phyloP scores from a whole-genome alignment of 371 early-diverging fungal genomes.

The Coemansia sp. region DNA sequence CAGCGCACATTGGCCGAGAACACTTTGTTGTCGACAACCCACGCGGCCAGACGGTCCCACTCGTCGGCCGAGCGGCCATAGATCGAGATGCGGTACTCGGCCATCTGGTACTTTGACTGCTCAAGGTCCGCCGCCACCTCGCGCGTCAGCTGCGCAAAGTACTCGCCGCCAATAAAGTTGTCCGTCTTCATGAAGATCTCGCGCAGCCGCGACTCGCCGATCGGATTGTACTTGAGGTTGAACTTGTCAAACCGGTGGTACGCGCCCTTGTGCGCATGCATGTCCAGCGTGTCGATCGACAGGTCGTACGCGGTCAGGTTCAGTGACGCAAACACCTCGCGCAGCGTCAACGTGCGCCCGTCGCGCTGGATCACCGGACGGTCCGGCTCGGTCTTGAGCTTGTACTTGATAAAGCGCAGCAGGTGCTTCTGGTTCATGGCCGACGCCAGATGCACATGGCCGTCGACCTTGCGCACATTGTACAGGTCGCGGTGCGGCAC shows the following conservation, averaged over 20 bases:
- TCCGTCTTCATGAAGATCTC: slow-evolving; percentile 97
- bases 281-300: slow-evolving; percentile 95
- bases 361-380: slow-evolving; percentile 77
- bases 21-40: slow-evolving; percentile 92
- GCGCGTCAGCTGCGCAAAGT: slow-evolving; percentile 94
- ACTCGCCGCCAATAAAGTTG: slow-evolving; percentile 89
- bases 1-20: slow-evolving; percentile 93
- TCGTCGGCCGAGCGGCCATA: slow-evolving; percentile 81
- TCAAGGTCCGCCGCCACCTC: slow-evolving; percentile 95
- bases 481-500: slow-evolving; percentile 98
- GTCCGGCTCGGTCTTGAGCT: slow-evolving; percentile 81
- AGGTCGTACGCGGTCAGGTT: slow-evolving; percentile 96
- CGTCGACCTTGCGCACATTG: slow-evolving; percentile 98
- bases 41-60: slow-evolving; percentile 95
- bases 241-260: slow-evolving; percentile 97
- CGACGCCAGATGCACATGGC: slow-evolving; percentile 96
- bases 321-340: slow-evolving; percentile 88
- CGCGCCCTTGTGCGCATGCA: slow-evolving; percentile 89
- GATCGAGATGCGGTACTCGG: slow-evolving; percentile 90
- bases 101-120: slow-evolving; percentile 93
- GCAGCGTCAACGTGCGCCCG: slow-evolving; percentile 67
- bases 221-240: slow-evolving; percentile 96
- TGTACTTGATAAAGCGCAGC: slow-evolving; percentile 95
- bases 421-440: slow-evolving; percentile 99
- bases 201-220: slow-evolving; percentile 72